Conservation (phyloP, 495 filamentous ascomycete genomes). For the Neurospora sp. region DNA sequence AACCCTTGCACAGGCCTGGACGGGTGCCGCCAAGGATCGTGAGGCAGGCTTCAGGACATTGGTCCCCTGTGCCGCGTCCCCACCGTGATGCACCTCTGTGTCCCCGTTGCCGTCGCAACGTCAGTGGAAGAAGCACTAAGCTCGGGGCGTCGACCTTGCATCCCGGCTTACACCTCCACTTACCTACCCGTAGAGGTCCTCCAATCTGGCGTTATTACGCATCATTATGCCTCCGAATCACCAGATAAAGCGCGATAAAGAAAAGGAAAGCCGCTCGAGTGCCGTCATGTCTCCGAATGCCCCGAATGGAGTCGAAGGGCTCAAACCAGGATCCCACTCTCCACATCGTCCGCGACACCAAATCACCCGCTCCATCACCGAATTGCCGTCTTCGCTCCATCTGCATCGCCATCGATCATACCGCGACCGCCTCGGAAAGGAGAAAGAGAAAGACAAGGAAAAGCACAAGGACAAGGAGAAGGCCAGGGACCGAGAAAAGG, state of each 20-base stretch:
- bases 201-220: neutral
- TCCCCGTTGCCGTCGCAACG: neutral
- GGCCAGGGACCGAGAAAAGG: conserved; percentile 14
- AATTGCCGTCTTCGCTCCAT: conserved; percentile 39
- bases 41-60: neutral
- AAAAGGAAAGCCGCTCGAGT: neutral
- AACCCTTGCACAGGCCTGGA: neutral
- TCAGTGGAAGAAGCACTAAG: neutral
- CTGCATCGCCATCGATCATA: conserved; percentile 33
- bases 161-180: neutral
- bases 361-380: conserved; percentile 39
- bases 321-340: conserved; percentile 18
- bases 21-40: neutral
- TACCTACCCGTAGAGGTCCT: neutral
- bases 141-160: neutral
- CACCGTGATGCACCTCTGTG: neutral
- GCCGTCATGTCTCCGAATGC: conserved; percentile 1
- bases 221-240: neutral
- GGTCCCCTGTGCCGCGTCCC: neutral
- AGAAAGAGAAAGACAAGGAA: conserved; percentile 6
- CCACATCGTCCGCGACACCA: conserved; percentile 37
- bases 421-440: conserved; percentile 16
- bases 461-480: conserved; percentile 9
- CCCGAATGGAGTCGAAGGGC: conserved; percentile 24
- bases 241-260: neutral